Percentiles rank a stretch among this genome's conserved stretches.
Conservation (phyloP, 345 rosid genomes). For the Salix viminalis region DNA sequence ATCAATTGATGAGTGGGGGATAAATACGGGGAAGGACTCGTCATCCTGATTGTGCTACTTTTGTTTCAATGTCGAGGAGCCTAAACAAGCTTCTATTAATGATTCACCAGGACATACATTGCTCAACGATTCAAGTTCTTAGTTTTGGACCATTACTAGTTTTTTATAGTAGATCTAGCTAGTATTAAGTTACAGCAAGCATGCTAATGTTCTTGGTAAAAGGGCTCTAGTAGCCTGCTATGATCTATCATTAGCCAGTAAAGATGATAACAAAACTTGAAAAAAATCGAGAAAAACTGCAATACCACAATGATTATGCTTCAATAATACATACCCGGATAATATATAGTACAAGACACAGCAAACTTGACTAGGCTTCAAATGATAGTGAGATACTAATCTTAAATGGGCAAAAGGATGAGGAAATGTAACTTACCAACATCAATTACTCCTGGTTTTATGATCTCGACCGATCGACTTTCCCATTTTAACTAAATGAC, state of each 20-base stretch:
- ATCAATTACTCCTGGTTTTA: conserved; percentile 9
- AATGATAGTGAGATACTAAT: not conserved
- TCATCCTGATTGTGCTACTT: not conserved
- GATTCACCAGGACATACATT: not conserved
- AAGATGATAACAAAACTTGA: not conserved
- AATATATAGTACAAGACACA: conserved; percentile 3
- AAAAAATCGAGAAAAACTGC: not conserved
- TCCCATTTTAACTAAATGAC: conserved; percentile 17
- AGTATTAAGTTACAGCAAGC: not conserved
- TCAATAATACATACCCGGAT: conserved; percentile 15
- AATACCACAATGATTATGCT: conserved; percentile 1
- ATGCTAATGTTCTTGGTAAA: not conserved
- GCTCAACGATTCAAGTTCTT: not conserved
- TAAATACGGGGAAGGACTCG: not conserved
- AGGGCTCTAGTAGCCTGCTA: not conserved
- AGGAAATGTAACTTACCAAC: conserved; percentile 28
- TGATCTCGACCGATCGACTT: conserved; percentile 15
- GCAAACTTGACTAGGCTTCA: conserved; percentile 18
- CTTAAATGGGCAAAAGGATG: not conserved
- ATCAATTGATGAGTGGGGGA: conserved; percentile 25
- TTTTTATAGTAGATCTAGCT: not conserved
- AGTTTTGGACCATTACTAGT: not conserved
- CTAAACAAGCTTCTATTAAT: not conserved
- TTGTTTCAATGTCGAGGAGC: not conserved
- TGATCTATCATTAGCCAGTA: not conserved